Conservation (phyloP, 2,329 filamentous ascomycete species). For the Alternaria metachromatica region DNA sequence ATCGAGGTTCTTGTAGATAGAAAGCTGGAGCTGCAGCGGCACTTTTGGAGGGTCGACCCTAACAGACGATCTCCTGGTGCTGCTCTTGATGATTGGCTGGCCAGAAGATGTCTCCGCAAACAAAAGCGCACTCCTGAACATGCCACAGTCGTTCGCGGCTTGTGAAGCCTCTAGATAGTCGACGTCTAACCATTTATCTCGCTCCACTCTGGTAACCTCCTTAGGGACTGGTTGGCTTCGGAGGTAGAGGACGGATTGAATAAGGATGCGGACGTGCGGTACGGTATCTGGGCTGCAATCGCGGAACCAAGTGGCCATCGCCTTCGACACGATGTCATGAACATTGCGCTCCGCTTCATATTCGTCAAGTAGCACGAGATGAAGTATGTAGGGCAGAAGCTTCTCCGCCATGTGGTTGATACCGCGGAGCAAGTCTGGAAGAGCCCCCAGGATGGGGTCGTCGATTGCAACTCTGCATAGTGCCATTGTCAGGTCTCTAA, state of each 20-base stretch:
- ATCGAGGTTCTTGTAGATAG: constrained; percentile 89
- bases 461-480: constrained; percentile 60
- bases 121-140: constrained; percentile 85
- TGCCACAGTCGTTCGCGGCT: constrained; percentile 77
- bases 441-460: constrained; percentile 72
- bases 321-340: constrained; percentile 66
- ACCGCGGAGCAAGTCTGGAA: constrained; percentile 69
- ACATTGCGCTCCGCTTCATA: constrained; percentile 65
- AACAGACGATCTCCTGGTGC: constrained; percentile 69
- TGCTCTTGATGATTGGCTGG: constrained; percentile 52
- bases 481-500: constrained; percentile 65
- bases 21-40: constrained; percentile 73
- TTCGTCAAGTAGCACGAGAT: constrained; percentile 77
- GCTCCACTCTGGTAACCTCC: constrained; percentile 79
- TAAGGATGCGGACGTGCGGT: constrained; percentile 72
- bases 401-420: constrained; percentile 74
- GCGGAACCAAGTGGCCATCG: constrained; percentile 69
- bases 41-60: constrained; percentile 54
- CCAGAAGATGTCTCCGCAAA: constrained; percentile 77
- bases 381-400: constrained; percentile 82
- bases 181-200: constrained; percentile 84
- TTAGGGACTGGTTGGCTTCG: constrained; percentile 76
- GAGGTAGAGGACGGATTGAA: constrained; percentile 86
- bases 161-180: constrained; percentile 73
- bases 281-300: constrained; percentile 55